Percentiles rank a stretch among this genome's conserved stretches.
phyloP scores from a whole-genome alignment of 2,329 filamentous ascomycete species.

The Colletotrichum chrysophilum region DNA sequence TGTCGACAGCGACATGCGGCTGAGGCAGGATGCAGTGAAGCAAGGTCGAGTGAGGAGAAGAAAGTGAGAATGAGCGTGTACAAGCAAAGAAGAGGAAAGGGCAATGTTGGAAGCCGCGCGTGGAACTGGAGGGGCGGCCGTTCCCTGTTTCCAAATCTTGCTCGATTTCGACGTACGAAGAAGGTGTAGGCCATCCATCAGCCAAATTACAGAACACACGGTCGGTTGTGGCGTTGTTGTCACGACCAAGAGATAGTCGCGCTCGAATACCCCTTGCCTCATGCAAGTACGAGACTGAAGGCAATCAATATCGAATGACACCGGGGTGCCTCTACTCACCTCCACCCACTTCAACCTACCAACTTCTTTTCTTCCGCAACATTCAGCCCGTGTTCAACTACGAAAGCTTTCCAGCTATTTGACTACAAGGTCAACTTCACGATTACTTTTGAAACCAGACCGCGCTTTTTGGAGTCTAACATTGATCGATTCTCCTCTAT shows the following conservation, averaged over 20 bases:
- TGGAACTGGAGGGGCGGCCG: not conserved
- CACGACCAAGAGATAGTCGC: not conserved
- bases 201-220: not conserved
- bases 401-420: not conserved
- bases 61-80: not conserved
- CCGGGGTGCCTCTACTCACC: not conserved
- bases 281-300: not conserved
- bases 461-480: not conserved
- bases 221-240: rapidly evolving
- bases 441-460: not conserved
- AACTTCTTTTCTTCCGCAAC: not conserved
- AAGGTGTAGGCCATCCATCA: not conserved
- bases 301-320: not conserved
- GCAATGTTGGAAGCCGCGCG: not conserved
- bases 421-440: not conserved
- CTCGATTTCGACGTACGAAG: not conserved
- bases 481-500: not conserved
- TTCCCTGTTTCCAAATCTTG: not conserved
- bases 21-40: not conserved
- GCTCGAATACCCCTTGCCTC: not conserved
- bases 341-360: not conserved
- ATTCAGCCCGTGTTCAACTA: not conserved
- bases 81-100: not conserved
- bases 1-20: not conserved
- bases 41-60: not conserved